These are phyloP conservation scores for Phytopythium aichiense DNA, from an alignment of 352 stramenopile genomes.

Conservation along the genomic window DNA sequence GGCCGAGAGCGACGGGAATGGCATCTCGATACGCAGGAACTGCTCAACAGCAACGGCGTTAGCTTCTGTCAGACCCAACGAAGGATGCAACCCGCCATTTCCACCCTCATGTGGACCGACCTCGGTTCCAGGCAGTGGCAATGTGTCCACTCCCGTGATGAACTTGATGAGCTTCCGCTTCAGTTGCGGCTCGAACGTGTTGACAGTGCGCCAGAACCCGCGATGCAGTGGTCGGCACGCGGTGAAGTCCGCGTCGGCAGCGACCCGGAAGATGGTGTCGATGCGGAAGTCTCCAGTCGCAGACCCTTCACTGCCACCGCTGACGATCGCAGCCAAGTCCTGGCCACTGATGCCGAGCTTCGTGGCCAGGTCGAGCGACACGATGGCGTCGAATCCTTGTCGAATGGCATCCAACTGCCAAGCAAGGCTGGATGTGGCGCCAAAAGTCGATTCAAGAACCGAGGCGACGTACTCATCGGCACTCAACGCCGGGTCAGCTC, in stretches of 20 bases:
- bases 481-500: slow-evolving; percentile 20
- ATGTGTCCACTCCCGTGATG: slow-evolving; percentile 61
- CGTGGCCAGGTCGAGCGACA: slow-evolving; percentile 19
- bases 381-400: slow-evolving; percentile 39
- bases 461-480: slow-evolving; percentile 46
- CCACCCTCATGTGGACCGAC: slow-evolving; percentile 21
- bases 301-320: slow-evolving; percentile 9
- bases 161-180: slow-evolving; percentile 76
- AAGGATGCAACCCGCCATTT: not conserved
- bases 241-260: slow-evolving; percentile 54
- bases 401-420: slow-evolving; percentile 51
- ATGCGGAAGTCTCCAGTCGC: slow-evolving; percentile 34
- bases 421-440: slow-evolving; percentile 25
- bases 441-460: slow-evolving; percentile 48
- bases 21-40: slow-evolving; percentile 80
- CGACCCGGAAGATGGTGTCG: slow-evolving; percentile 45
- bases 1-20: slow-evolving; percentile 40
- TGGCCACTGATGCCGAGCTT: slow-evolving; percentile 14
- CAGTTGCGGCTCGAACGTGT: slow-evolving; percentile 35
- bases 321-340: slow-evolving; percentile 40
- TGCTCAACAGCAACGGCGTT: slow-evolving; percentile 13
- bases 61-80: not conserved
- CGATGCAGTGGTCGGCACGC: slow-evolving; percentile 30
- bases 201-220: slow-evolving; percentile 54
- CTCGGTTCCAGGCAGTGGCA: slow-evolving; percentile 61